These are phyloP conservation scores for Theobroma cacao DNA, from an alignment of 345 rosid species.

Conservation along the genomic window DNA sequence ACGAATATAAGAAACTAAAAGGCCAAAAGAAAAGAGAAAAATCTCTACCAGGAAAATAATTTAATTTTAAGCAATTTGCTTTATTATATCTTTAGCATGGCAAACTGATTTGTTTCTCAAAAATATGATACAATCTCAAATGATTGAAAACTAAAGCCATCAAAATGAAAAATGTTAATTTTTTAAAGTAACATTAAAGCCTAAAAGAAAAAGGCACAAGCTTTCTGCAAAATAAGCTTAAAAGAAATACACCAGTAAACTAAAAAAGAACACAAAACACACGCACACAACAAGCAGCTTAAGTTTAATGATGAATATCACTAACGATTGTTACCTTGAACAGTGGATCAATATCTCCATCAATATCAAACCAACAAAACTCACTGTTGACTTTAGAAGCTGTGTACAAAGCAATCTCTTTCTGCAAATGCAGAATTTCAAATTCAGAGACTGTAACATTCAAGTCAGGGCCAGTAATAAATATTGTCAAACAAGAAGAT, in stretches of 20 bases:
- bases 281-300: neutral
- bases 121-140: neutral
- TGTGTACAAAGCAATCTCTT: constrained; percentile 91
- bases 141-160: neutral
- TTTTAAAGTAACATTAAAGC: neutral
- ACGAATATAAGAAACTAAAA: neutral
- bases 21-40: neutral
- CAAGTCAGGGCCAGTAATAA: neutral
- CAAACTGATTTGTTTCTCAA: neutral
- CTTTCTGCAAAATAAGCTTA: neutral
- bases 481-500: neutral
- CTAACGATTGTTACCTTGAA: constrained; percentile 64
- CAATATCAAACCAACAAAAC: constrained; percentile 87
- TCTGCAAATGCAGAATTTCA: constrained; percentile 52
- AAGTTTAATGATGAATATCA: neutral
- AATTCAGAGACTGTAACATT: constrained; percentile 6
- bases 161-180: neutral
- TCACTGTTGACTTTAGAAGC: constrained; percentile 81
- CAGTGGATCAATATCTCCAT: constrained; percentile 88
- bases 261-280: neutral
- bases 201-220: neutral
- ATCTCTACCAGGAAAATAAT: neutral
- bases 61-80: neutral
- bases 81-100: neutral
- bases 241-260: neutral